These are phyloP conservation scores for Phytophthora citricola DNA, from an alignment of 352 stramenopile genomes.

Conservation along the genomic window DNA sequence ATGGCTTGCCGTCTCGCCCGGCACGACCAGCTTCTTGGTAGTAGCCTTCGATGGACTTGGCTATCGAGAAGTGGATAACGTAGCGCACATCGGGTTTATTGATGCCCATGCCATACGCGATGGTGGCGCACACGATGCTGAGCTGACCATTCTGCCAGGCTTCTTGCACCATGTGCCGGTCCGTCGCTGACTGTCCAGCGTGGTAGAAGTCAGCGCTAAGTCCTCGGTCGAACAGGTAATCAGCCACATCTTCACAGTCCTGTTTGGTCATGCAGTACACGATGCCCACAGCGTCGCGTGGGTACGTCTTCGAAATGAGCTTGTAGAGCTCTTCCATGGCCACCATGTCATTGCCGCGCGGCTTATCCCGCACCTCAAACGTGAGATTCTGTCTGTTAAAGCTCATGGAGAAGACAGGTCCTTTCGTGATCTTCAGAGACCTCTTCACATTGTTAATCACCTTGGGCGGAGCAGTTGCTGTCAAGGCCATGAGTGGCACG, in stretches of 20 bases:
- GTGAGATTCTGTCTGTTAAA: conserved; percentile 94
- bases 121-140: conserved; percentile 95
- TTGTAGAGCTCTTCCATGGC: conserved; percentile 62
- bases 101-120: conserved; percentile 97
- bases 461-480: conserved; percentile 87
- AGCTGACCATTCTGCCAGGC: conserved; percentile 78
- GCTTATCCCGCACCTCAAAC: conserved; percentile 90
- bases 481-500: conserved; percentile 94
- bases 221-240: conserved; percentile 87
- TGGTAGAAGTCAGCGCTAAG: conserved; percentile 94
- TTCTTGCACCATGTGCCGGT: conserved; percentile 83
- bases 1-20: conserved; percentile 94
- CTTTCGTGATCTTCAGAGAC: conserved; percentile 80
- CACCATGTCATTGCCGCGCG: conserved; percentile 45
- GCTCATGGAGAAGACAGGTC: conserved; percentile 90
- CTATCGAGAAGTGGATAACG: conserved; percentile 93
- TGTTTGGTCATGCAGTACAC: conserved; percentile 96
- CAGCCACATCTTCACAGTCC: conserved; percentile 93
- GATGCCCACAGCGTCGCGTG: conserved; percentile 77
- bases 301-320: conserved; percentile 63
- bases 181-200: conserved; percentile 78
- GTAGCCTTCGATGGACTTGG: conserved; percentile 97
- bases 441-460: conserved; percentile 84
- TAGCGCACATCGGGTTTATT: conserved; percentile 95
- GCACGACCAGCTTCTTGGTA: conserved; percentile 98